Evolutionary conservation across 768 basidiomycete genomes (phyloP), one percentile per base, ranked within the genome.

Genomic region (Cystofilobasidium macerans): DNA sequence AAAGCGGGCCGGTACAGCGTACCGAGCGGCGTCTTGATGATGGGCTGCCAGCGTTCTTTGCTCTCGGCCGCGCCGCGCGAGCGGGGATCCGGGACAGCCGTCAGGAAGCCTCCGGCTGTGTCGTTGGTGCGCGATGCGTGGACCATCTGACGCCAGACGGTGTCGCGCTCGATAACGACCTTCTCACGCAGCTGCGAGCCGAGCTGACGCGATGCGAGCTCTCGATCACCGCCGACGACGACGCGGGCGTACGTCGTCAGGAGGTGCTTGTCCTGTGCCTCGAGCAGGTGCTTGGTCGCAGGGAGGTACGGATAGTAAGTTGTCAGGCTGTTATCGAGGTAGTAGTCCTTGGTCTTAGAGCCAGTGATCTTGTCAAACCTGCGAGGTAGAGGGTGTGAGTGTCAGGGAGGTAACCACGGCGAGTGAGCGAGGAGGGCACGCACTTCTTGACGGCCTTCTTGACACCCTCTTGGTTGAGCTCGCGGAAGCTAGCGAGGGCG

Each of bases 111-210:
- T 22, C 71, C 63, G 3, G 72, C 70, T 18, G 68, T 57, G 47
- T 73, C 71, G 4, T 57, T 64, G 22, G 47, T 62, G 72, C 78
- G 75, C 76, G 73, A 71, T 75, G 69, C 36, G 74, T 84, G 86
- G 67, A 95, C 87, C 91, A 95, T 93, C 75, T 89, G 86, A 30
- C 90, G 81, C 95, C 95, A 99, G 16, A 98, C 65, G 0, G 95
- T 99, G 73, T 98, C 92, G 36, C 95, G 83, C 73, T 98, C 94
- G 85, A 93, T 94, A 3, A 94, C 93, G 69, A 94, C 87, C 73
- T 90, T 87, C 76, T 97, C 92, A 24, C 90, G 84, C 64, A 93
- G 85, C 74, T 93, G 85, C 20, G 90, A 80, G 69, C 85, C 84
- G 53, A 99, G 82, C 73, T 94, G 88, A 70, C 88, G 85, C 48